Conservation (phyloP, 1,284 basidiomycete species). For the Ustilago nuda region DNA sequence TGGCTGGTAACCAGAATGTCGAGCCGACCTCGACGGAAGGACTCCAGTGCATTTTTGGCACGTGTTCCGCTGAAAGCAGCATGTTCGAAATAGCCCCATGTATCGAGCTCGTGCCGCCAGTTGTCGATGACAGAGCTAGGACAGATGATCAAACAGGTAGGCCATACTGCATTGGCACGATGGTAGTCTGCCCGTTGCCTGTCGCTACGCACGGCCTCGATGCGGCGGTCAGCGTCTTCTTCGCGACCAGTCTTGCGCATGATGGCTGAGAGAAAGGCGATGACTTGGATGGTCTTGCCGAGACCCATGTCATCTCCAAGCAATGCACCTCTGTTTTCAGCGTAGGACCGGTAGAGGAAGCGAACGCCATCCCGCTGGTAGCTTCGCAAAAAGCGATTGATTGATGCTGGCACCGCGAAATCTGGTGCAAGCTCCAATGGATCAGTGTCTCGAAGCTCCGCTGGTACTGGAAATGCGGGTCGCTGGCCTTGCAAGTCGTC, state of each 20-base stretch:
- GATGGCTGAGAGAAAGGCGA: slow-evolving; percentile 84
- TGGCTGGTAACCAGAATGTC: slow-evolving; percentile 70
- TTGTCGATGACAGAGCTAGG: slow-evolving; percentile 82
- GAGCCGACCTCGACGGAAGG: slow-evolving; percentile 79
- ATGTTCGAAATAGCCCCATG: slow-evolving; percentile 71
- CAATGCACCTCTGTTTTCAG: slow-evolving; percentile 77
- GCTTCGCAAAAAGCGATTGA: slow-evolving; percentile 82
- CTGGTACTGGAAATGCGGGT: slow-evolving; percentile 28
- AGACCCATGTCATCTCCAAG: slow-evolving; percentile 91
- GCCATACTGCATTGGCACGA: slow-evolving; percentile 70
- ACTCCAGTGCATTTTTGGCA: slow-evolving; percentile 29
- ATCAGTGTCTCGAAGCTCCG: slow-evolving; percentile 20
- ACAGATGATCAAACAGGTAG: slow-evolving; percentile 82
- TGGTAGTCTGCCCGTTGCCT: slow-evolving; percentile 26
- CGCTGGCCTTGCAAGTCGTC: slow-evolving; percentile 5
- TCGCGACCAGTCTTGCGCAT: slow-evolving; percentile 80
- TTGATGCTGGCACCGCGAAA: slow-evolving; percentile 75
- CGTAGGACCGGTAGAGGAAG: slow-evolving; percentile 80
- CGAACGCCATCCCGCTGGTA: slow-evolving; percentile 85
- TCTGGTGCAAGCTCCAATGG: slow-evolving; percentile 24
- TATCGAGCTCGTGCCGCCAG: slow-evolving; percentile 83
- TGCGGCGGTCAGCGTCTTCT: slow-evolving; percentile 76
- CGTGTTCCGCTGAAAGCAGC: slow-evolving; percentile 34
- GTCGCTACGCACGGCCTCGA: slow-evolving; percentile 67
- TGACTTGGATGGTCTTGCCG: slow-evolving; percentile 81